A percentile compares a stretch with the other conserved stretches of the same genome.
Evolutionary conservation across 2,329 filamentous ascomycete genomes (phyloP).

Genomic region (Trichoderma brevicompactum): DNA sequence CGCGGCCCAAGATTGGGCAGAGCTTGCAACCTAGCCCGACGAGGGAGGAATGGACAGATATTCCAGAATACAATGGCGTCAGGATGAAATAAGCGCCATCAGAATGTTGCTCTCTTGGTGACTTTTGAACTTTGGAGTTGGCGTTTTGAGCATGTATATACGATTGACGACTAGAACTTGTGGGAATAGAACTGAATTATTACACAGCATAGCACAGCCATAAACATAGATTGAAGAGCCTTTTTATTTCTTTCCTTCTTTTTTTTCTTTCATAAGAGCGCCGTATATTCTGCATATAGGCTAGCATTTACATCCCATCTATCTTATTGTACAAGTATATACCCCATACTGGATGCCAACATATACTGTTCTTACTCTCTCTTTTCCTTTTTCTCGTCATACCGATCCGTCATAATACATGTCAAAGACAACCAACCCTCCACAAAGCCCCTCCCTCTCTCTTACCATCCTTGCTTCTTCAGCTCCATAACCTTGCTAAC

Average conservation of each 20-base stretch:
- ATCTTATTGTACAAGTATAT: constrained; percentile 27
- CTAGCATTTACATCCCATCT: neutral
- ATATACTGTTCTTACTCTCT: neutral
- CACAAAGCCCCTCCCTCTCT: neutral
- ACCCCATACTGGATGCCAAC: constrained; percentile 22
- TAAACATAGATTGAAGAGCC: neutral
- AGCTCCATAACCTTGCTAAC: constrained; percentile 69
- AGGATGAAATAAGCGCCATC: neutral
- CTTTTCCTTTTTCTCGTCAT: neutral
- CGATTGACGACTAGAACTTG: constrained; percentile 17
- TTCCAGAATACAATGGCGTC: constrained; percentile 13
- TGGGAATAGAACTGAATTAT: constrained; percentile 10
- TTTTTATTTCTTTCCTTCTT: neutral
- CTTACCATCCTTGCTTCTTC: constrained; percentile 77
- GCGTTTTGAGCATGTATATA: constrained; percentile 17
- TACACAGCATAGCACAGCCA: neutral
- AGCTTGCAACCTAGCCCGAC: constrained; percentile 67
- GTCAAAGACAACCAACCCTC: neutral
- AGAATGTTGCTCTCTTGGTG: neutral
- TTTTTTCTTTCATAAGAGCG: neutral
- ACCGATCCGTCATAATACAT: constrained; percentile 5
- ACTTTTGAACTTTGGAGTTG: neutral
- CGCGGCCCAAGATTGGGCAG: constrained; percentile 75
- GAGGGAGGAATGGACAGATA: constrained; percentile 40
- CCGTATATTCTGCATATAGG: neutral